Percentiles rank a stretch among this genome's conserved stretches.
Evolutionary conservation across 2,329 filamentous ascomycete genomes (phyloP).

Genomic region (Verticillium tricorpus): DNA sequence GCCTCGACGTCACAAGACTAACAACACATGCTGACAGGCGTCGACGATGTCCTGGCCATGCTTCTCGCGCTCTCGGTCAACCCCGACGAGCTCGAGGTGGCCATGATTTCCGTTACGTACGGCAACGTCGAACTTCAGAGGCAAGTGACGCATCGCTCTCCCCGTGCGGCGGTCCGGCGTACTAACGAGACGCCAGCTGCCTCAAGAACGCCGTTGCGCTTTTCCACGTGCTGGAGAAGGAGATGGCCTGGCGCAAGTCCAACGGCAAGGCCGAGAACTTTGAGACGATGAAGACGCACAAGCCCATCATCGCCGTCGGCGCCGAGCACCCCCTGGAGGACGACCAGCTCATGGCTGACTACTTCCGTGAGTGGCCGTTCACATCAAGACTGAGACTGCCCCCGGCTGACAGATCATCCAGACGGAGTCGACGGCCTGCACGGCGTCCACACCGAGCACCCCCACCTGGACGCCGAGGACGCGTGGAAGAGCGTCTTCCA

Average conservation of each 20-base stretch:
- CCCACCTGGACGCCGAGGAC: slow-evolving; percentile 69
- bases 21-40: slow-evolving; percentile 43
- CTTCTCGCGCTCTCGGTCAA: slow-evolving; percentile 79
- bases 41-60: slow-evolving; percentile 88
- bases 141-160: slow-evolving; percentile 35
- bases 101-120: slow-evolving; percentile 85
- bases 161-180: neutral
- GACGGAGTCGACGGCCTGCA: slow-evolving; percentile 75
- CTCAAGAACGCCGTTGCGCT: slow-evolving; percentile 83
- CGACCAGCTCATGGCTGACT: slow-evolving; percentile 73
- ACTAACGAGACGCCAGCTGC: slow-evolving; percentile 51
- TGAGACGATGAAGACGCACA: slow-evolving; percentile 64
- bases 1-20: neutral
- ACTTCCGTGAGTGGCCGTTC: slow-evolving; percentile 66
- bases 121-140: slow-evolving; percentile 87
- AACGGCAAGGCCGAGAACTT: slow-evolving; percentile 67
- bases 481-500: slow-evolving; percentile 67
- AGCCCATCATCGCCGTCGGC: slow-evolving; percentile 82
- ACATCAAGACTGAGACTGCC: neutral
- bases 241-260: slow-evolving; percentile 75
- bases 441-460: slow-evolving; percentile 69
- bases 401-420: slow-evolving; percentile 22
- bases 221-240: slow-evolving; percentile 88
- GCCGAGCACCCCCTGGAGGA: slow-evolving; percentile 82
- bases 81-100: slow-evolving; percentile 78